Percentiles rank a stretch among this genome's conserved stretches.
Evolutionary conservation across 2,329 filamentous ascomycete species (phyloP).

Genomic region (Cordyceps sp.): DNA sequence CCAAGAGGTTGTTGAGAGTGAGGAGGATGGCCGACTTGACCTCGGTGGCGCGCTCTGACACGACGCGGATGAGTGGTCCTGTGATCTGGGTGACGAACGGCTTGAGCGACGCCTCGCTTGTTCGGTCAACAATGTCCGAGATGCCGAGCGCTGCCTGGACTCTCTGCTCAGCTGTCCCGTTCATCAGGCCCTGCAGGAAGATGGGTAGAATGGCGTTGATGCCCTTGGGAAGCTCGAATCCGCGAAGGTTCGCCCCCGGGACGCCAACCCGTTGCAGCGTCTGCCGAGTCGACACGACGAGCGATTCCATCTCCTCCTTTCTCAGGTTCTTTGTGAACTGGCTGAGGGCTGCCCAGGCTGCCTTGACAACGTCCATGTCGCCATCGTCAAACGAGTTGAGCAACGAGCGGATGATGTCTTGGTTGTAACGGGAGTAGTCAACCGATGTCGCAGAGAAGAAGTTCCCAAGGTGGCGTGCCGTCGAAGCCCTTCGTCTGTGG

Average conservation of each 20-base stretch:
- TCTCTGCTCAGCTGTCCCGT: constrained; percentile 81
- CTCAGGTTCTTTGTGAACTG: constrained; percentile 77
- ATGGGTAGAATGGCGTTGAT: constrained; percentile 94
- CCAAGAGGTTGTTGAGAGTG: constrained; percentile 84
- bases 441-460: constrained; percentile 72
- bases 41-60: constrained; percentile 89
- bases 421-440: constrained; percentile 91
- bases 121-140: constrained; percentile 88
- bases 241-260: constrained; percentile 65
- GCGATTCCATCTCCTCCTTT: constrained; percentile 95
- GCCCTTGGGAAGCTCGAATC: constrained; percentile 86
- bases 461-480: constrained; percentile 62
- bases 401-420: constrained; percentile 80
- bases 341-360: constrained; percentile 72
- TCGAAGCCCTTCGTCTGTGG: constrained; percentile 63
- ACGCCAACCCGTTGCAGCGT: constrained; percentile 80
- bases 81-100: constrained; percentile 97
- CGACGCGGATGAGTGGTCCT: constrained; percentile 90
- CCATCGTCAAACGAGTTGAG: constrained; percentile 84
- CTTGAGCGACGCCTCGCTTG: constrained; percentile 72
- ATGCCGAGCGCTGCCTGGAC: constrained; percentile 86
- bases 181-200: constrained; percentile 95
- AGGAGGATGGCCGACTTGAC: constrained; percentile 90
- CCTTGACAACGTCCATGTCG: constrained; percentile 71
- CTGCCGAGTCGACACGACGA: constrained; percentile 75